Conservation (phyloP, 805 yeast species). For the Monosporozyma siamensis region DNA sequence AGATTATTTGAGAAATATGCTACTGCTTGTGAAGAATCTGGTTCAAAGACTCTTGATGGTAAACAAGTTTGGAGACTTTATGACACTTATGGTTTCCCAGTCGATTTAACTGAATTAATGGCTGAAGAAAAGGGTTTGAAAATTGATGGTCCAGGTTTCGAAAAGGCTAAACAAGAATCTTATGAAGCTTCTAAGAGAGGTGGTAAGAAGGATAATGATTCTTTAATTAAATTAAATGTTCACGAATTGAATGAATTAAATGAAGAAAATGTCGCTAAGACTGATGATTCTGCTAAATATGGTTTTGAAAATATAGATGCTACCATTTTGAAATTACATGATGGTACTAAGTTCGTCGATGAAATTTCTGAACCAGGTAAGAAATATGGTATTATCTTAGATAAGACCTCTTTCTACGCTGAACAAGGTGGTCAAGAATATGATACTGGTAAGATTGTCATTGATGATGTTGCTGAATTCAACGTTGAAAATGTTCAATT, state of each 20-base stretch:
- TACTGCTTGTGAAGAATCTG: conserved; percentile 63
- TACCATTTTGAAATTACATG: conserved; percentile 59
- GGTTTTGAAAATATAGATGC: conserved; percentile 62
- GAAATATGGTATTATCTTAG: conserved; percentile 74
- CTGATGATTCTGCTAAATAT: conserved; percentile 77
- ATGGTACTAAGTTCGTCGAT: conserved; percentile 53
- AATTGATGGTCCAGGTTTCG: conserved; percentile 89
- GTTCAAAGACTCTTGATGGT: conserved; percentile 74
- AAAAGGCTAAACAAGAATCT: conserved; percentile 78
- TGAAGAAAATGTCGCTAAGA: conserved; percentile 55
- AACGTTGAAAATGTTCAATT: conserved; percentile 84
- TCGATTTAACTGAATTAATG: conserved; percentile 94
- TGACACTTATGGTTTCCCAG: conserved; percentile 99
- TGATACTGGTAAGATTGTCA: conserved; percentile 87
- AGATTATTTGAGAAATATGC: conserved; percentile 92
- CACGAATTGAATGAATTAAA: conserved; percentile 71
- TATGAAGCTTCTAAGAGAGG: conserved; percentile 93
- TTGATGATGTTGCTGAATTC: conserved; percentile 82
- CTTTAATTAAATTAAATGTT: conserved; percentile 75
- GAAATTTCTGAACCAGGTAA: conserved; percentile 36
- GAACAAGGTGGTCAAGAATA: conserved; percentile 99
- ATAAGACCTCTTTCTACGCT: conserved; percentile 91
- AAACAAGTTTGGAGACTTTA: conserved; percentile 96
- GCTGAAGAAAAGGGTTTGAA: conserved; percentile 94
- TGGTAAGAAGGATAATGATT: conserved; percentile 50